Base-by-base conservation (phyloP, 2,329 filamentous ascomycete species). In the Apiospora phragmitis region DNA sequence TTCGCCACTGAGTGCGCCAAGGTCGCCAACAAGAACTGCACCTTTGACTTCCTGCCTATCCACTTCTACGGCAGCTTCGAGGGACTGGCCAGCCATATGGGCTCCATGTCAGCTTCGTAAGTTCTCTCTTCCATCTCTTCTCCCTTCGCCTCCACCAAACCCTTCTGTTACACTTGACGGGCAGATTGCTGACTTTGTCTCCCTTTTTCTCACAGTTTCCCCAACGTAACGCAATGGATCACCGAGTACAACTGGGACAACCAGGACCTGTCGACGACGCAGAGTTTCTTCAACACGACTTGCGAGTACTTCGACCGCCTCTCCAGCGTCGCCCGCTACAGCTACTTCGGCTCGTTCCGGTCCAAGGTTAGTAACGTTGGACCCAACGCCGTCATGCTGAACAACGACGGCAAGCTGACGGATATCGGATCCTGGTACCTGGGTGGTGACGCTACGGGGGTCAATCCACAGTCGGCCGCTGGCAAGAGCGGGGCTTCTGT, bases 371-470 rank as follows among this genome's bases (percentile, higher is more conserved):
- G 91, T 73, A 95, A 94, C 74, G 90, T 95, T 8, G 93, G 93
- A 0, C 85, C 90, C 4, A 93, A 94, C 72, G 90, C 87, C 1
- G 88, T 90, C 0, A 92, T 96, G 84, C 84, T 95, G 65, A 91
- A 89, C 76, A 83, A 88, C 55, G 84, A 88, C 21, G 93, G 93
- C 55, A 77, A 89, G 72, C 82, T 96, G 73, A 95, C 93, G 1
- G 89, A 94, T 74, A 92, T 95, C 73, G 93, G 93, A 0, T 86
- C 88, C 2, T 92, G 91, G 91, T 96, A 95, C 79, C 80, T 96
- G n/a, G 90, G 93, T 1, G 80, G 83, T 9, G 75, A 74, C 16
- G 83, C 82, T 0, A 88, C 85, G 1, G 86, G 85, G 1, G 79
- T 86, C 2, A 75, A 79, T 0, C 84, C 85, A 2, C 67, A 70